phyloP scores from a whole-genome alignment of 2,329 filamentous ascomycete species.

The Aspergillus aculeatus region DNA sequence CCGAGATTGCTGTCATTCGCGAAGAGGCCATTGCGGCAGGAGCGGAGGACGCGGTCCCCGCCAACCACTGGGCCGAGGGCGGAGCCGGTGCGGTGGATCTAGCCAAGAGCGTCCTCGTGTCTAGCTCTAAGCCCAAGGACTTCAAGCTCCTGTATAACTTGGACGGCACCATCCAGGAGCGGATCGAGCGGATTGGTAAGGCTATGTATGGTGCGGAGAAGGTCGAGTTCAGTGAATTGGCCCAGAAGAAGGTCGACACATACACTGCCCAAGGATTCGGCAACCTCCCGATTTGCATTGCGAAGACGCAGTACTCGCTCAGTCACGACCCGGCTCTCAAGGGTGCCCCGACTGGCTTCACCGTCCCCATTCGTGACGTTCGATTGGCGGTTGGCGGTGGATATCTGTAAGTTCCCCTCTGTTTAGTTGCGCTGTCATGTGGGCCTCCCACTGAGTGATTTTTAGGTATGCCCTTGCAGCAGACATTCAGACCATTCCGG shows the following conservation, averaged over 20 bases:
- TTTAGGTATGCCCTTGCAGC: slow-evolving; percentile 83
- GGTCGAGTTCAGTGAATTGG: slow-evolving; percentile 90
- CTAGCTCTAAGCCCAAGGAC: slow-evolving; percentile 78
- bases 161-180: slow-evolving; percentile 76
- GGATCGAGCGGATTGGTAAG: slow-evolving; percentile 85
- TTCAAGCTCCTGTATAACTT: slow-evolving; percentile 85
- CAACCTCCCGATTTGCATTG: slow-evolving; percentile 91
- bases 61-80: slow-evolving; percentile 96
- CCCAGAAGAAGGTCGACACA: slow-evolving; percentile 92
- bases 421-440: slow-evolving; percentile 2
- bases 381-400: slow-evolving; percentile 91
- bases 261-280: slow-evolving; percentile 91
- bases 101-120: slow-evolving; percentile 79
- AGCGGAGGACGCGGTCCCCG: slow-evolving; percentile 87
- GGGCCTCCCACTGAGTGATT: slow-evolving; percentile 34
- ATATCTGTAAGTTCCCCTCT: slow-evolving; percentile 65
- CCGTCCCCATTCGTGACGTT: slow-evolving; percentile 90
- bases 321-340: slow-evolving; percentile 92
- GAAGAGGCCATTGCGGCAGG: slow-evolving; percentile 90
- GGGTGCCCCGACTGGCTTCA: slow-evolving; percentile 92
- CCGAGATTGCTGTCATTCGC: slow-evolving; percentile 82
- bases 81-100: slow-evolving; percentile 87
- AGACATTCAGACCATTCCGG: slow-evolving; percentile 97
- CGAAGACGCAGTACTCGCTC: slow-evolving; percentile 97
- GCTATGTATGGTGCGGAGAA: slow-evolving; percentile 90